Base-by-base conservation (phyloP, 805 yeast genomes). In the Candida khao-thaluensis region DNA sequence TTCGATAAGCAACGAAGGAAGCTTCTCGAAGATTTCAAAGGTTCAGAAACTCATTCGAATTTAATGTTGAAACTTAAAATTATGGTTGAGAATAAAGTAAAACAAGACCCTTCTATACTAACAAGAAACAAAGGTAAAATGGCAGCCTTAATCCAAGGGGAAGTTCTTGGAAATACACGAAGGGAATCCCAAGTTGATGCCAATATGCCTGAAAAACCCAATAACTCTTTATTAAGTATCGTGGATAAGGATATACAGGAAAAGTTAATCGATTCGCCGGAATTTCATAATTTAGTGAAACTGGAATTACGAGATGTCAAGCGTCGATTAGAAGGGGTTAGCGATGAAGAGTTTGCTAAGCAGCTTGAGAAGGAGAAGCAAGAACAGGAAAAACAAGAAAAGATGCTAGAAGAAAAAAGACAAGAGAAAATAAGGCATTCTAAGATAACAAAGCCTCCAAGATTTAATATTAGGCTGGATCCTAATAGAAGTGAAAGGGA, bases 121-220 rank as follows among this genome's bases (percentile, higher is more conserved):
- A 53, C 64, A 45, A 65, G 73, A 49, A 76, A 75, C 53, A 71
- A 64, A 38, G 80, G 79, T 2, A 72, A 68, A 34, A 60, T 72
- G 51, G 72, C 71, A 0, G 81, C 81, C 0, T 52, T 76, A 42
- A 69, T 76, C 2, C 80, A 76, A 47, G 77, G 80, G 2, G 73
- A 71, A 24, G 65, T 76, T 51, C 52, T 44, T 52, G 57, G 35
- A 59, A 48, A 44, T 28, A 43, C 45, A 3, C 43, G 45, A 14
- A 48, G 40, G 11, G 30, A 25, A 9, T 24, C 10, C 5, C 27
- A 21, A 11, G 40, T 29, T 21, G 40, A 14, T 10, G 14, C 8
- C 7, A 14, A 23, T 14, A n/a, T n/a, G 16, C 11, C 7, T 29
- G 25, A 30, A 5, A 20, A 20, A 18, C 9, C 7, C 3, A 27